Base-by-base conservation (phyloP, 805 yeast species). In the Myxozyma kluyveri region DNA sequence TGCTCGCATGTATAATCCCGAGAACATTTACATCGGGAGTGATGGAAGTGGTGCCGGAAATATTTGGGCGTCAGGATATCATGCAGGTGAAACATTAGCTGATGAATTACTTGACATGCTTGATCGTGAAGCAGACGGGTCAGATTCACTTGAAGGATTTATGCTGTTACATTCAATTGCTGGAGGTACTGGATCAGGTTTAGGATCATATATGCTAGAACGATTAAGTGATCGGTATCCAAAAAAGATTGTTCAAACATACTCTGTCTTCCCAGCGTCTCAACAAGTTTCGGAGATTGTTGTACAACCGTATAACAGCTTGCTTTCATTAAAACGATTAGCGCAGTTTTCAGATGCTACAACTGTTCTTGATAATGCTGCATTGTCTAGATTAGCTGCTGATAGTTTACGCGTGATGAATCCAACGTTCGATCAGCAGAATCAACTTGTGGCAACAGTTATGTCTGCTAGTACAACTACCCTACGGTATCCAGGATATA, bases 141-240 rank as follows among this genome's bases (percentile, higher is more conserved):
- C 96, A 60, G 98, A 95, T 57, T 84, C 84, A 50, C 72, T 89
- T 47, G 93, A 90, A 59, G 95, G 95, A 3, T 93, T 93, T 67
- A 96, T 89, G 72, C 71, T 93, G 59, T 68, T 90, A 46, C 99
- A 93, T 69, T 86, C 96, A 3, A 95, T 93, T 3, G 98, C 97
- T 0, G 99, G 99, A 33, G 99, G 99, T 36, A 93, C 99, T 0
- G 99, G 99, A 0, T 86, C 96, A 0, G 99, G 99, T 2, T 80
- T 89, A 33, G 99, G 99, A 0, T 86, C 96, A 0, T 78, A 79
- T 50, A 61, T 93, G 40, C 69, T 93, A 35, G 97, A 93, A 66
- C 73, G 81, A 14, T 68, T 95, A 50, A 80, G 81, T 50, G 99
- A 93, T 66, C 72, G 88, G 49, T 91, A 82, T 66, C 81, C 85